Evolutionary conservation across 441 rosid species (phyloP).

Genomic region (Corymbia citriodora): DNA sequence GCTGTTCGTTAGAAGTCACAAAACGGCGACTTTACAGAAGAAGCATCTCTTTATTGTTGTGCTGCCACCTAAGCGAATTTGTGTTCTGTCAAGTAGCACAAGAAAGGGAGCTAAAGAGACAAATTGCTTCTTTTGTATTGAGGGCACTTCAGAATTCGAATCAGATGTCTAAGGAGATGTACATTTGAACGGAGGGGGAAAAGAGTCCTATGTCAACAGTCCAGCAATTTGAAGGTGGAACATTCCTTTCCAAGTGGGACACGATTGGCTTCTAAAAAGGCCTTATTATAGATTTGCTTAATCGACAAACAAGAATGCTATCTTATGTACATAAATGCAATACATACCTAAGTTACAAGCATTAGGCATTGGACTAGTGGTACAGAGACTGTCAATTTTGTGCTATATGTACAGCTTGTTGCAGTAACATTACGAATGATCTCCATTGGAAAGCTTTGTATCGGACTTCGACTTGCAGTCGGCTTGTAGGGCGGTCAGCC

Average conservation of each 20-base stretch:
- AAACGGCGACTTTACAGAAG: background rate
- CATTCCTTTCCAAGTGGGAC: background rate
- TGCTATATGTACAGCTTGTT: slow-evolving; percentile 17
- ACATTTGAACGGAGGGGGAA: background rate
- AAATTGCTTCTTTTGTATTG: background rate
- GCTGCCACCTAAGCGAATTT: background rate
- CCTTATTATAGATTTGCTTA: background rate
- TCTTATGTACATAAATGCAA: slow-evolving; percentile 29
- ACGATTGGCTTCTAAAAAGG: background rate
- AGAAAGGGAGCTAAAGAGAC: background rate
- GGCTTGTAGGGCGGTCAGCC: slow-evolving; percentile 49
- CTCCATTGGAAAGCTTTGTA: slow-evolving; percentile 29
- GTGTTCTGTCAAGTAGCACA: background rate
- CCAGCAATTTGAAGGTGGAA: background rate
- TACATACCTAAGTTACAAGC: slow-evolving; percentile 15
- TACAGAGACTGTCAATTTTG: background rate
- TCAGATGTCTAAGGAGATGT: background rate
- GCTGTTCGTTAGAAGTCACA: background rate
- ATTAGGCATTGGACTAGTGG: background rate
- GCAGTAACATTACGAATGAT: slow-evolving; percentile 10
- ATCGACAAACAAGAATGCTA: background rate
- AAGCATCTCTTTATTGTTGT: background rate
- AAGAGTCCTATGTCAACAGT: background rate
- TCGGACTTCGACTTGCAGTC: slow-evolving; percentile 45
- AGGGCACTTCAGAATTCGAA: background rate